Base-by-base conservation (phyloP, 176 grass and related monocot species). In the Coix lacrymajobi region DNA sequence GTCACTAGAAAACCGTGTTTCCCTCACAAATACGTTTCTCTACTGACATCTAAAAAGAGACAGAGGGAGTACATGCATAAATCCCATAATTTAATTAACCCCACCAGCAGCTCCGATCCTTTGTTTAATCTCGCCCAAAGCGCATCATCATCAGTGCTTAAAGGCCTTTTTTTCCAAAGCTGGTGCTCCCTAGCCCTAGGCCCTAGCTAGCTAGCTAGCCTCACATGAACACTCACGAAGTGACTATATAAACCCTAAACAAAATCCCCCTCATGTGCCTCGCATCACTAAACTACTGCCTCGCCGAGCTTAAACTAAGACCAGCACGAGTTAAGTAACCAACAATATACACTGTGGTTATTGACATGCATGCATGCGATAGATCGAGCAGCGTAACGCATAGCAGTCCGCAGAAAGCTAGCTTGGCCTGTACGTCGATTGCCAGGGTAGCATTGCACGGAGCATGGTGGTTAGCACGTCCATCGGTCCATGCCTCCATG, bases 251-350 rank as follows among this genome's bases (percentile, higher is more conserved):
- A 52, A 19, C 32, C 16, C 49, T 58, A 66, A 63, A 41, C 1
- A 12, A 12, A 77, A 40, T 8, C 28, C 24, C 4, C 54, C 43
- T 83, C 86, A 48, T 79, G 81, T 46, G 75, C 62, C 77, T 52
- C 15, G 66, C 75, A 12, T 22, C 69, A 16, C 1, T 80, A 80
- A 80, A 73, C 15, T 48, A 71, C 28, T 78, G 39, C 44, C 34
- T 56, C 12, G 41, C 56, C n/a, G 3, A 46, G 20, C n/a, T 46
- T 85, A 85, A 79, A 84, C 75, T 88, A 84, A 79, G 81, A 88
- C 81, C 61, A 33, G 20, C 66, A 29, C 25, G 73, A 62, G 63
- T 61, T 31, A 17, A 73, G 0, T 63, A 22, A 73, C 30, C 14
- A 41, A 1, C 22, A 56, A n/a, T n/a, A n/a, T n/a, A n/a, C n/a